Evolutionary conservation across 2,329 filamentous ascomycete species (phyloP).

Genomic region (Aspergillus hiratsukae): DNA sequence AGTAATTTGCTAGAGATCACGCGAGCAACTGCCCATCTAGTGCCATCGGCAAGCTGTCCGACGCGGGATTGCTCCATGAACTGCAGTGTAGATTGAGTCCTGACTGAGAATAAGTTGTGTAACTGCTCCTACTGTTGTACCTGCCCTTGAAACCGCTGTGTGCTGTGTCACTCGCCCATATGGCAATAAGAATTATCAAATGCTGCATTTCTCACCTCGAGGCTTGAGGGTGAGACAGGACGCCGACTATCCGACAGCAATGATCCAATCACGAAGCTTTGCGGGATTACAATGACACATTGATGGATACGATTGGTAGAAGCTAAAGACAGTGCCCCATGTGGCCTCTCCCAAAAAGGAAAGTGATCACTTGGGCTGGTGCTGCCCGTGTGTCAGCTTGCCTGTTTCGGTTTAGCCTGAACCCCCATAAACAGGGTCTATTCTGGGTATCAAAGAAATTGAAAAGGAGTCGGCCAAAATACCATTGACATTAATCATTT

Average conservation of each 20-base stretch:
- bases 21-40: neutral
- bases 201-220: too few species aligned
- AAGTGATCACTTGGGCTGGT: constrained; percentile 1
- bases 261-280: neutral
- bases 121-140: too few species aligned
- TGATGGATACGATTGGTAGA: neutral
- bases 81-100: too few species aligned
- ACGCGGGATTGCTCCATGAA: too few species aligned
- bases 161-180: too few species aligned
- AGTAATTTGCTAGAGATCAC: neutral
- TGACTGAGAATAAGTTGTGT: too few species aligned
- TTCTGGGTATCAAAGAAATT: neutral
- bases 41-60: too few species aligned
- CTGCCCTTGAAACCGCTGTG: too few species aligned
- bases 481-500: too few species aligned
- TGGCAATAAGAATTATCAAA: too few species aligned
- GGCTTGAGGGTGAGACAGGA: too few species aligned
- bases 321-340: neutral
- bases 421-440: neutral
- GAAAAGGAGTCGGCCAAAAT: neutral
- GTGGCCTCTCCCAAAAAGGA: neutral
- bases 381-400: constrained; percentile 1
- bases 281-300: neutral
- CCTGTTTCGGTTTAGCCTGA: neutral
- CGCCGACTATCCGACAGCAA: neutral